Percentiles rank a stretch among this genome's conserved stretches.
Conservation (phyloP, 768 basidiomycete genomes). For the Dacryopinax spathularia region DNA sequence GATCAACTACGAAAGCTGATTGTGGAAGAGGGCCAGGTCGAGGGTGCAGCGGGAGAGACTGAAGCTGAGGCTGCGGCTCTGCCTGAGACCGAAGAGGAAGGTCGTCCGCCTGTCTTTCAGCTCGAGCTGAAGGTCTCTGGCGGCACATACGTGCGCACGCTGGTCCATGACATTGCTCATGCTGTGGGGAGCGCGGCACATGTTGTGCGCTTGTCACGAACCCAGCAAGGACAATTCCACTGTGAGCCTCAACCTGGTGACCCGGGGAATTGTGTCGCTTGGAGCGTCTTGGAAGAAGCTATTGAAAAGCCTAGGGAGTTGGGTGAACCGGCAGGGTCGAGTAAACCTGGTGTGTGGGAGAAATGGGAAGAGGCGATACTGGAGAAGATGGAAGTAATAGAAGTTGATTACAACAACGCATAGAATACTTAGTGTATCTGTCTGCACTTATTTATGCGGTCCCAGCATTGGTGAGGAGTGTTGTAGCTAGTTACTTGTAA, state of each 20-base stretch:
- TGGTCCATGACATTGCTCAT: slow-evolving; percentile 84
- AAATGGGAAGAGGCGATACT: slow-evolving; percentile 78
- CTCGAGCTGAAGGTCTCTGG: slow-evolving; percentile 88
- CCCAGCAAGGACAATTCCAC: slow-evolving; percentile 71
- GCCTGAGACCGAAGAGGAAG: background rate
- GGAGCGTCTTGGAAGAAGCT: slow-evolving; percentile 58
- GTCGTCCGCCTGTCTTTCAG: slow-evolving; percentile 58
- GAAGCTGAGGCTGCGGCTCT: background rate
- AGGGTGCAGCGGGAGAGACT: background rate
- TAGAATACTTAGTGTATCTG: no score
- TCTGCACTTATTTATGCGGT: no score
- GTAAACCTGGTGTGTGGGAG: slow-evolving; percentile 46
- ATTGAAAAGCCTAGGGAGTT: slow-evolving; percentile 27
- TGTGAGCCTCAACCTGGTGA: slow-evolving; percentile 9
- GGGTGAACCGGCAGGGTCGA: slow-evolving; percentile 32
- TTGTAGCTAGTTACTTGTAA: no score
- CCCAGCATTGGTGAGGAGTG: no score
- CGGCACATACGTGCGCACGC: slow-evolving; percentile 91
- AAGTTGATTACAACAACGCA: no score
- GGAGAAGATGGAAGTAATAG: slow-evolving; percentile 24
- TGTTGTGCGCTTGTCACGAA: slow-evolving; percentile 78
- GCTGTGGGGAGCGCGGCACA: slow-evolving; percentile 79
- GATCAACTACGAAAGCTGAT: slow-evolving; percentile 41
- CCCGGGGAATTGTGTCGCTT: slow-evolving; percentile 49
- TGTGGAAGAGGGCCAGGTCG: background rate